phyloP scores from a whole-genome alignment of 352 stramenopile species.

The Phytopythium montanum region DNA sequence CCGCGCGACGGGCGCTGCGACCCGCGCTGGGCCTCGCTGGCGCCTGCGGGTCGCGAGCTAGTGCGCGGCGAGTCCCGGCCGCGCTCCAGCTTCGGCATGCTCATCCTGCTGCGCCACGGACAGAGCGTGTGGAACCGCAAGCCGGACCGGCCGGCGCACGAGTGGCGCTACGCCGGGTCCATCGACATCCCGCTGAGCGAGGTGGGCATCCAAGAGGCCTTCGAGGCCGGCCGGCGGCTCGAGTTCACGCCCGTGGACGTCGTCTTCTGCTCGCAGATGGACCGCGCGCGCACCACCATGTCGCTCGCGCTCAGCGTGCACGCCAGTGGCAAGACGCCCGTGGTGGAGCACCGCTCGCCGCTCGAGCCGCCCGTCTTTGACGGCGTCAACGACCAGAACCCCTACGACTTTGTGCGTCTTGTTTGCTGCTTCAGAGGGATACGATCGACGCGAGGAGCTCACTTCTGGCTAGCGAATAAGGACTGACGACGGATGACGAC shows the following conservation, averaged over 20 bases:
- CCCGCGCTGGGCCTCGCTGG: slow-evolving; percentile 50
- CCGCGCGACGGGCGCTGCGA: slow-evolving; percentile 49
- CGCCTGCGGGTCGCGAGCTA: slow-evolving; percentile 15
- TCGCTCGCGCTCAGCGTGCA: slow-evolving; percentile 77
- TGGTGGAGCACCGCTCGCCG: slow-evolving; percentile 72
- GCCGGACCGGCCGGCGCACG: slow-evolving; percentile 55
- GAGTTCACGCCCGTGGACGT: slow-evolving; percentile 78
- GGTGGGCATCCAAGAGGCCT: slow-evolving; percentile 80
- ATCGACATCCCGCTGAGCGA: slow-evolving; percentile 82
- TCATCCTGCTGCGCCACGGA: slow-evolving; percentile 80
- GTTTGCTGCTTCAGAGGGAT: neutral
- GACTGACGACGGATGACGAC: too few relatives aligned
- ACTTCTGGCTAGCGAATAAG: neutral
- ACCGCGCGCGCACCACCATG: slow-evolving; percentile 72
- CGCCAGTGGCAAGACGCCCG: slow-evolving; percentile 77
- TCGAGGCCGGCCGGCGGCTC: slow-evolving; percentile 69
- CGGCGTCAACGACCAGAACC: slow-evolving; percentile 71
- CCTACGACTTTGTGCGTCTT: slow-evolving; percentile 66
- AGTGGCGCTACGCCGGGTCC: slow-evolving; percentile 81
- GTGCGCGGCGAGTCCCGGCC: slow-evolving; percentile 17
- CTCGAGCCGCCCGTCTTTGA: slow-evolving; percentile 64
- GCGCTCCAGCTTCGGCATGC: slow-evolving; percentile 63
- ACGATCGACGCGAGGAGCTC: neutral
- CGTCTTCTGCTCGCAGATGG: slow-evolving; percentile 86
- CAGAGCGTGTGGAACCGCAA: slow-evolving; percentile 88